Conservation (phyloP, 805 yeast species). For the Schizosaccharomyces japonicus region DNA sequence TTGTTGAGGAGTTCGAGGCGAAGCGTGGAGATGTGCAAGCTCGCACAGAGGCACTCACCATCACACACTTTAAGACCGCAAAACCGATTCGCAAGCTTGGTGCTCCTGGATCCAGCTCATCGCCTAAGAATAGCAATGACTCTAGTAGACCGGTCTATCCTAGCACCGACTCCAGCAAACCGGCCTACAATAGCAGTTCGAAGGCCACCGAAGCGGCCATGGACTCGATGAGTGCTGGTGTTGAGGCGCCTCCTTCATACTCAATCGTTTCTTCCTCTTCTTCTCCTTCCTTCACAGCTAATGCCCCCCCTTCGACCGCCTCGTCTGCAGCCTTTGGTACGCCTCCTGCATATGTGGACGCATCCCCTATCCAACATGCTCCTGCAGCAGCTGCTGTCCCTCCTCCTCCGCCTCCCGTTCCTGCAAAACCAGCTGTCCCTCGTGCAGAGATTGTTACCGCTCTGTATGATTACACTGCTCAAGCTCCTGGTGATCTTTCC, state of each 20-base stretch:
- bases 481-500: slow-evolving; percentile 73
- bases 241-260: slow-evolving; percentile 7
- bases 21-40: slow-evolving; percentile 87
- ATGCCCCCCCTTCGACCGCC: neutral
- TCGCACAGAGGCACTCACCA: slow-evolving; percentile 62
- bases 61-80: neutral
- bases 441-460: slow-evolving; percentile 43
- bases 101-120: too few species aligned
- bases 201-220: too few species aligned
- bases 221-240: neutral
- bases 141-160: too few species aligned
- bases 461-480: slow-evolving; percentile 73
- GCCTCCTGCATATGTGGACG: neutral
- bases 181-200: too few species aligned
- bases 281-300: slow-evolving; percentile 16
- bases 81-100: neutral
- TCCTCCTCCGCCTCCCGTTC: slow-evolving; percentile 15
- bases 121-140: too few species aligned
- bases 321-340: neutral
- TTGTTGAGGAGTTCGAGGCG: slow-evolving; percentile 48
- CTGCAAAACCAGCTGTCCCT: slow-evolving; percentile 14
- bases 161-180: too few species aligned
- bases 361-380: neutral
- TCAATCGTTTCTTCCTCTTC: slow-evolving; percentile 3
- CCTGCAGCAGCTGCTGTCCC: neutral